Base-by-base conservation (phyloP, 371 early-diverging fungal species). In the Mortierella sp. region DNA sequence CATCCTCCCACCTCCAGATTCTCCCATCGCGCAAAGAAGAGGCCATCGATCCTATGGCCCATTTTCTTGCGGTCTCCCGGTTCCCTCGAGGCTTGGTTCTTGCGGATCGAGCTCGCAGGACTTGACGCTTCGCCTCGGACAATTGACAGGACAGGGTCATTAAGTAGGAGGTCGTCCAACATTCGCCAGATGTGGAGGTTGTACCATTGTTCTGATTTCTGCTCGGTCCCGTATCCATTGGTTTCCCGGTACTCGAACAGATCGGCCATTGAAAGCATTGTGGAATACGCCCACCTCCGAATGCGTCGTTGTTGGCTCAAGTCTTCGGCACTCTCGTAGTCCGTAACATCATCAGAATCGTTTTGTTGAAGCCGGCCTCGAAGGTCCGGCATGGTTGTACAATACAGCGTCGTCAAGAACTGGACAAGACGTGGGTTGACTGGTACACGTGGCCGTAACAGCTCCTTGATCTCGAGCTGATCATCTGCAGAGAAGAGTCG, bases 41-140 rank as follows among this genome's bases (percentile, higher is more conserved):
- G 31, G 0, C 65, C 65, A 21, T 63, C 34, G 6, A 63, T 63
- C 9, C 65, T 19, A 8, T 63, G 31, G 4, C 34, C 65, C 65
- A 63, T 63, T 9, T 31, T 63, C 38, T 63, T 63, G 9, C 65
- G 65, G 21, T 63, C 65, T 19, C 65, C 65, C 31, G 65, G 65
- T 21, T 38, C 65, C 19, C 65, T 31, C 3, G 65, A 31, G 7
- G 65, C 65, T 6, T 60, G 60, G 16, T 60, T 60, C 7, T 60
- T 60, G 28, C 60, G 60, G 28, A 60, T 60, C 3, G 60, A 60
- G 60, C 60, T 60, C 10, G 60, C 60, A 60, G 60, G 60, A 28
- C 60, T 60, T 1, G 60, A 60, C 2, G 60, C 28, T 14, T 60
- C 60, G 5, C 60, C 60, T 13, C 60, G 28, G 16, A 60, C 60